A percentile compares a stretch with the other conserved stretches of the same genome.
Conservation (phyloP, 495 filamentous ascomycete genomes). For the Aspergillus sclerotiicarbonarius region DNA sequence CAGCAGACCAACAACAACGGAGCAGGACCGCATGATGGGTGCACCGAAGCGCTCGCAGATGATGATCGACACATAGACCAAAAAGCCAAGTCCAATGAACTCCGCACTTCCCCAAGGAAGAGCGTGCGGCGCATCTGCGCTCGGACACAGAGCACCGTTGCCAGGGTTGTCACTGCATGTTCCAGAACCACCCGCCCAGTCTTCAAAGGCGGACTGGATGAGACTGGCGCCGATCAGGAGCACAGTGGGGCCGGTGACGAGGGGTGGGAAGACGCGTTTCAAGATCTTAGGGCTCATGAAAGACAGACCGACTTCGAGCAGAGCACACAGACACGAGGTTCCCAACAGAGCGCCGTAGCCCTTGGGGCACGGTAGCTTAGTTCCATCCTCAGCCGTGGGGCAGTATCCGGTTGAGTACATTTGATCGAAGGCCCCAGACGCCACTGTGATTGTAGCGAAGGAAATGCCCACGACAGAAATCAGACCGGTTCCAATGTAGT, state of each 20-base stretch:
- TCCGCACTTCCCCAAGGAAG: slow-evolving; percentile 85
- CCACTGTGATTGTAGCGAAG: slow-evolving; percentile 85
- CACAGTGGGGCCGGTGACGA: slow-evolving; percentile 85
- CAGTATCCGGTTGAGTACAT: slow-evolving; percentile 86
- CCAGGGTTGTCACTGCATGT: slow-evolving; percentile 57
- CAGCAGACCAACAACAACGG: slow-evolving; percentile 77
- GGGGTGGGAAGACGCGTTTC: slow-evolving; percentile 78
- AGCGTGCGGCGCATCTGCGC: slow-evolving; percentile 69
- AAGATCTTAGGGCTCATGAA: slow-evolving; percentile 63
- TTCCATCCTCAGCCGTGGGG: slow-evolving; percentile 60
- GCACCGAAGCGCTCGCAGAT: slow-evolving; percentile 81
- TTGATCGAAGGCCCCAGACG: slow-evolving; percentile 70
- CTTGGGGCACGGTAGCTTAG: slow-evolving; percentile 71
- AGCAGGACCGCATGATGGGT: slow-evolving; percentile 71
- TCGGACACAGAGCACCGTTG: slow-evolving; percentile 65
- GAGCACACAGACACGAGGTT: slow-evolving; percentile 57
- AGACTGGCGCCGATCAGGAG: slow-evolving; percentile 74
- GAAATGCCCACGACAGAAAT: slow-evolving; percentile 81
- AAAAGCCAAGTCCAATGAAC: slow-evolving; percentile 87
- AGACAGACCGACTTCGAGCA: slow-evolving; percentile 44
- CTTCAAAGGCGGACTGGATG: slow-evolving; percentile 72
- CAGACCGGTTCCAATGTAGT: slow-evolving; percentile 83
- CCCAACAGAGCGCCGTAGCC: slow-evolving; percentile 85
- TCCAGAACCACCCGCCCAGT: slow-evolving; percentile 80
- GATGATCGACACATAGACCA: slow-evolving; percentile 87